These are phyloP conservation scores for Ogataea trehalophila DNA, from an alignment of 805 yeast species.

Conservation along the genomic window DNA sequence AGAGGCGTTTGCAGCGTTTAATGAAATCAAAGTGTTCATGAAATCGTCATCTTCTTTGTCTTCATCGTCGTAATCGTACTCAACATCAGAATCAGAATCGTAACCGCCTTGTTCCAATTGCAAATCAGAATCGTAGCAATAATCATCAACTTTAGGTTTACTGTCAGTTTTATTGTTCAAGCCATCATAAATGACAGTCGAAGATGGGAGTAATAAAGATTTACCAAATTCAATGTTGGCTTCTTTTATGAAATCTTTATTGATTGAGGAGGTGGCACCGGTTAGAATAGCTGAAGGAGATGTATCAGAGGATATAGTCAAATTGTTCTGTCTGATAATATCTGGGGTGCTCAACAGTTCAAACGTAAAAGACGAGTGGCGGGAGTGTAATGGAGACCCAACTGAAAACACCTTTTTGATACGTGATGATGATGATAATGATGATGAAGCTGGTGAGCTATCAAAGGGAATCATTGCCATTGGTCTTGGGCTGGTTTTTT, in stretches of 20 bases:
- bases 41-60: conserved; percentile 15
- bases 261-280: too few species aligned
- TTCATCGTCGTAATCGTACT: conserved; percentile 8
- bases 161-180: too few species aligned
- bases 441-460: neutral
- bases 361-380: conserved; percentile 24
- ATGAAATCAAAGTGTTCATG: conserved; percentile 17
- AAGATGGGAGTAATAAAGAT: too few species aligned
- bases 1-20: conserved; percentile 24
- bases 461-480: neutral
- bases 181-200: too few species aligned
- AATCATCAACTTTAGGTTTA: neutral
- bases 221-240: neutral
- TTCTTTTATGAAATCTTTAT: too few species aligned
- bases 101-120: neutral
- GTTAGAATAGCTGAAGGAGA: too few species aligned
- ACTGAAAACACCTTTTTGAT: conserved; percentile 18
- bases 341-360: conserved; percentile 19
- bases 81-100: conserved; percentile 1
- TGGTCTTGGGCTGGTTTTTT: neutral
- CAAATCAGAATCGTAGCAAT: neutral
- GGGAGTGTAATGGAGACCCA: conserved; percentile 22
- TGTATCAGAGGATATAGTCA: too few species aligned
- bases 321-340: neutral
- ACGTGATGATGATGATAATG: conserved; percentile 6